phyloP scores from a whole-genome alignment of 2,329 filamentous ascomycete species.

The Colletotrichum liaoningense region DNA sequence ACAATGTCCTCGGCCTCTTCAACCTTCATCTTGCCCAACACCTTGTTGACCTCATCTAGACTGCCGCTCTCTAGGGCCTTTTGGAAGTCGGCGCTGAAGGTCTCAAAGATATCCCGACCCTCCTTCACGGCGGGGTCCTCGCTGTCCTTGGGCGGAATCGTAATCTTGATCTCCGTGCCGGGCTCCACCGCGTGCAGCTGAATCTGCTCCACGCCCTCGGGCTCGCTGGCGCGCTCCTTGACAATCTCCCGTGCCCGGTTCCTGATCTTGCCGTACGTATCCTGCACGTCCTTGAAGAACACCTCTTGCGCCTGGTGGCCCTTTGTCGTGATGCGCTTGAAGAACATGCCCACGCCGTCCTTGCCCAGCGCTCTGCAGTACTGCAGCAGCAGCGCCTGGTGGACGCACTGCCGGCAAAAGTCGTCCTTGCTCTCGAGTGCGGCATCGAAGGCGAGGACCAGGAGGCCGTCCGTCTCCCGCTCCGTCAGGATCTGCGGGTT shows the following conservation, averaged over 20 bases:
- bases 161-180: constrained; percentile 90
- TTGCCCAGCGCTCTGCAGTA: constrained; percentile 92
- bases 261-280: constrained; percentile 86
- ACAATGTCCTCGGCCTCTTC: constrained; percentile 89
- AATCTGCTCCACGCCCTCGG: constrained; percentile 87
- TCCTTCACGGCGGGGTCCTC: constrained; percentile 72
- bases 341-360: constrained; percentile 92
- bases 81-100: constrained; percentile 84
- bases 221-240: constrained; percentile 62
- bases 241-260: constrained; percentile 79
- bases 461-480: constrained; percentile 88
- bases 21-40: constrained; percentile 88
- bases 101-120: constrained; percentile 82
- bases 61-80: constrained; percentile 88
- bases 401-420: constrained; percentile 87
- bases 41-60: constrained; percentile 69
- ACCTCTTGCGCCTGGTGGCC: constrained; percentile 91
- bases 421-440: constrained; percentile 82
- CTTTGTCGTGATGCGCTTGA: constrained; percentile 91
- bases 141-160: constrained; percentile 77
- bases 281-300: constrained; percentile 92
- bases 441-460: constrained; percentile 92
- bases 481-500: constrained; percentile 85
- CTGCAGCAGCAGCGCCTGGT: constrained; percentile 91
- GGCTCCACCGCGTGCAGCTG: constrained; percentile 97